Evolutionary conservation across 148 eudicot species (phyloP), one percentile per base, ranked within the genome.

Genomic region (Amaranthus palmeri): DNA sequence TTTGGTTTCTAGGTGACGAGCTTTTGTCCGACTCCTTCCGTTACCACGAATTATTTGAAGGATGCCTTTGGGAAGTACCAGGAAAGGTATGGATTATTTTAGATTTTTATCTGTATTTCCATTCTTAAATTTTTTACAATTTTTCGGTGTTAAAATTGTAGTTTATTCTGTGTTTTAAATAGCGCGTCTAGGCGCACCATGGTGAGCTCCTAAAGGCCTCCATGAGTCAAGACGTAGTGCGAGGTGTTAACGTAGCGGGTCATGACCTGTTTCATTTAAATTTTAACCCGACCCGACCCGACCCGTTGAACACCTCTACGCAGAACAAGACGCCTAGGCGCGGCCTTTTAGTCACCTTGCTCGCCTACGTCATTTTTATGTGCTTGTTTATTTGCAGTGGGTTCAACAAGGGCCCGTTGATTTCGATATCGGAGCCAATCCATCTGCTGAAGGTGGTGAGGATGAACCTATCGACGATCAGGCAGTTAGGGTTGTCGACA

Each of bases 11-110:
- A 93, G 96, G 93, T 63, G 98, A 91, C 76, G 97, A 95, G 86
- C 87, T 91, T 74, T 88, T 91, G 72, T 89, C 96, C 0, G 98
- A 93, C 72, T 91, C 98, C 0, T 93, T 89, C 46, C 77, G 85
- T 0, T 95, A 89, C 97, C 88, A 79, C 76, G 98, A 91, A 62
- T 72, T 89, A 5, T 77, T 76, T 45, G 80, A 84, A 65, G 97
- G 97, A 15, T 77, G 79, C n/a, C 80, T 93, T 14, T 93, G 98
- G 98, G 96, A 93, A 74, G 98, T 93, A 49, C 91, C 91, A 5
- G 98, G 98, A 69, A 86, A 93, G 90, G 98, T 92, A 55, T 49
- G 40, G n/a, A 64, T 43, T 25, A 41, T 18, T 1, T 10, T 10
- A 2, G 2, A 36, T 36, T 47, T 52, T 40, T 50, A 15, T 67